Evolutionary conservation across 2,329 filamentous ascomycete genomes (phyloP), one percentile per base, ranked within the genome.

Genomic region (Arthrobotrys musiformis): DNA sequence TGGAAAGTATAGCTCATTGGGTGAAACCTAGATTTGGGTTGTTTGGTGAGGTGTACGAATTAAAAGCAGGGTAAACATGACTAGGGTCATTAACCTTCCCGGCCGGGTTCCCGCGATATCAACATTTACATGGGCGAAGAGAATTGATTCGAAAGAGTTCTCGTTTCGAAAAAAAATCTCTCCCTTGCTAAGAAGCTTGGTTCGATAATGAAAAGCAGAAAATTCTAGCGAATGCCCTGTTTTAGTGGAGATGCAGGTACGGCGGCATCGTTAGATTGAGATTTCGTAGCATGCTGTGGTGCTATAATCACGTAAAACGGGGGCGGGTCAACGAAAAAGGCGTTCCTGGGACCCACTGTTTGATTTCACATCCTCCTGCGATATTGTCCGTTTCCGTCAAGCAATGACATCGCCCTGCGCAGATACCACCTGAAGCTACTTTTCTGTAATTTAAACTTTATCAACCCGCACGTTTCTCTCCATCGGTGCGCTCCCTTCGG

Each of bases 1-100:
- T 44, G 40, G 33, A 37, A 46, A 48, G 52, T 17, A 48, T 26
- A n/a, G 1, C 13, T 40, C 24, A 42, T 37, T 37, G 35, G 48
- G 17, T 48, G n/a, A 48, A 64, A 56, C 58, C 56, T 56, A 63
- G 58, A 63, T 63, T 64, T 72, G 68, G 69, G 69, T 73, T 58
- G 69, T 58, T 73, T 64, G 17, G 68, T 72, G 68, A 72, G 68
- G 68, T 72, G 68, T 63, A 56, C 17, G 68, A 64, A 58, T 58
- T 58, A 40, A 72, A 72, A 64, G 35, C 48, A 46, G 68, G 26
- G 62, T 46, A 63, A 44, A 63, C 58, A 46, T 33, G 67, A 50
- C 40, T 19, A 58, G 68, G 68, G 68, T 28, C 37, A 15, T 60
- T 42, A 33, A 40, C 30, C 33, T 58, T 58, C 33, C 54, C 30